These are phyloP conservation scores for Guadua angustifolia DNA, from an alignment of 176 grass and related monocot species.

Conservation along the genomic window DNA sequence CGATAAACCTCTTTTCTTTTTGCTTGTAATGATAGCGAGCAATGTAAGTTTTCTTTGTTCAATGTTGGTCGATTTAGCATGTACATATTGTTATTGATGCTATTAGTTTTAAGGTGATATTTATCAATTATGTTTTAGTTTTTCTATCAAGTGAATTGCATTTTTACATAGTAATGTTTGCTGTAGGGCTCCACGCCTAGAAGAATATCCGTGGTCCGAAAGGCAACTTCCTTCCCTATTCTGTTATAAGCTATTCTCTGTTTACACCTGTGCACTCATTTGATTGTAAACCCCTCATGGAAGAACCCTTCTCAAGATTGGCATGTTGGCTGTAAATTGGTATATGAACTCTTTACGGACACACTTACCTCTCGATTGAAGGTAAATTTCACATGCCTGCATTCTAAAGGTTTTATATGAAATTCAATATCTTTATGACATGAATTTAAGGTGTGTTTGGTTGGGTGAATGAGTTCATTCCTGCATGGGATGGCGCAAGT, in stretches of 20 bases:
- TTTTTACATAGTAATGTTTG: not conserved
- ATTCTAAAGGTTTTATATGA: too few species aligned
- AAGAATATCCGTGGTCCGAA: slow-evolving; percentile 15
- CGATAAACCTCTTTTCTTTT: too few species aligned
- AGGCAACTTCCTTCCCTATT: slow-evolving; percentile 24
- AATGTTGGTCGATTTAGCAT: too few species aligned
- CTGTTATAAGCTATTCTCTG: slow-evolving; percentile 30
- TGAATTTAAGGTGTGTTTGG: too few species aligned
- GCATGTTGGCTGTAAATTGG: slow-evolving; percentile 94
- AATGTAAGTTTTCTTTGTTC: too few species aligned
- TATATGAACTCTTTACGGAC: slow-evolving; percentile 93
- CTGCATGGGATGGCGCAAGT: too few species aligned
- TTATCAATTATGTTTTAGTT: not conserved
- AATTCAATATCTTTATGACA: slow-evolving; percentile 38
- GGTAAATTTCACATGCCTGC: slow-evolving; percentile 54
- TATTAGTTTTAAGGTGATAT: slow-evolving; percentile 1
- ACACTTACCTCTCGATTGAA: slow-evolving; percentile 83
- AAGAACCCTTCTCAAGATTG: slow-evolving; percentile 96
- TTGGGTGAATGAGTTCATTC: too few species aligned
- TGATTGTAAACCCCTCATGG: slow-evolving; percentile 87
- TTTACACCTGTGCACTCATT: slow-evolving; percentile 54
- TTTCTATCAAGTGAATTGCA: slow-evolving; percentile 1
- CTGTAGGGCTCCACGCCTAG: slow-evolving; percentile 15
- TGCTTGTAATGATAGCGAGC: too few species aligned
- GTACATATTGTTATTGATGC: too few species aligned